Conservation (phyloP, 805 yeast genomes). For the Kregervanrija delftensis region DNA sequence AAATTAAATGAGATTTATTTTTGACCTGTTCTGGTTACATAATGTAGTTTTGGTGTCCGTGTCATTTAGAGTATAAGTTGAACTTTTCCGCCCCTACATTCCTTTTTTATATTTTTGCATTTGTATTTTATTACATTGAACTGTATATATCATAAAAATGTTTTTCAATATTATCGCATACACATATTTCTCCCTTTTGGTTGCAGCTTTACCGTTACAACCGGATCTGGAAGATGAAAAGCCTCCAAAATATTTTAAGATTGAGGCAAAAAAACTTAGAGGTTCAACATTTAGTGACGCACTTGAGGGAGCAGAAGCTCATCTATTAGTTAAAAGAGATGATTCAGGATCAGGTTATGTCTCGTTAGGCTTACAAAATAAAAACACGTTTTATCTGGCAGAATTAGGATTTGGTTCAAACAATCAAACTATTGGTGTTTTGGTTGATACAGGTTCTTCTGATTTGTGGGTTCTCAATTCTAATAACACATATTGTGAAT, state of each 20-base stretch:
- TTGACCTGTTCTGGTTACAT: too few species aligned
- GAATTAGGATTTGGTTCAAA: slow-evolving; percentile 50
- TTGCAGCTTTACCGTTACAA: background rate
- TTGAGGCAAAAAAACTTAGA: slow-evolving; percentile 17
- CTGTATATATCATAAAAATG: background rate
- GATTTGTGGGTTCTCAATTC: slow-evolving; percentile 61
- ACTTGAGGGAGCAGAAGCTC: slow-evolving; percentile 11
- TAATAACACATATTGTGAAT: slow-evolving; percentile 39
- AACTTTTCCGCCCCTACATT: too few species aligned
- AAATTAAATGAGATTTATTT: too few species aligned
- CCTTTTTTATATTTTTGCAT: too few species aligned
- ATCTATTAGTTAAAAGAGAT: slow-evolving; percentile 18
- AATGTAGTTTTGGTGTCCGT: too few species aligned
- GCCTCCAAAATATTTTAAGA: slow-evolving; percentile 10
- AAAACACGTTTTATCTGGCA: slow-evolving; percentile 38
- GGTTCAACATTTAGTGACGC: slow-evolving; percentile 5
- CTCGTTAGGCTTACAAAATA: slow-evolving; percentile 31
- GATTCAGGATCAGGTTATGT: slow-evolving; percentile 18
- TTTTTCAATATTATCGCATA: background rate
- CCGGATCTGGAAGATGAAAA: background rate
- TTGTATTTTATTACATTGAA: too few species aligned
- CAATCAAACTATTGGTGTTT: slow-evolving; percentile 44
- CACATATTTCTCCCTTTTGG: background rate
- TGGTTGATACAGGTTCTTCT: slow-evolving; percentile 71
- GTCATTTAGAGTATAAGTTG: too few species aligned